Conservation (phyloP, 768 basidiomycete species). For the Pisolithus albus region DNA sequence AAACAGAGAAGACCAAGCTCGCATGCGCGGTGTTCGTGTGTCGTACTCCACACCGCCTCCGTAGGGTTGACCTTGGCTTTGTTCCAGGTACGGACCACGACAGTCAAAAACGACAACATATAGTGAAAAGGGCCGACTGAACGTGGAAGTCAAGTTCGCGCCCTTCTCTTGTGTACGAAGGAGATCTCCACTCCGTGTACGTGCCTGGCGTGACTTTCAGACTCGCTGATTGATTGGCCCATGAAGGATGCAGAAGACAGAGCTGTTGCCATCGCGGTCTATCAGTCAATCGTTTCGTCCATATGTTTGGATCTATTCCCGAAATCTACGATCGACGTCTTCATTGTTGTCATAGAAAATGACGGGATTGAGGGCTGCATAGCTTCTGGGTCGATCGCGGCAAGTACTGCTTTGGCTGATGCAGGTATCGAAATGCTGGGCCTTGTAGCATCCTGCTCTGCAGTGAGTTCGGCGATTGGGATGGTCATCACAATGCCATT, state of each 20-base stretch:
- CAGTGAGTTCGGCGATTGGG: constrained; percentile 39
- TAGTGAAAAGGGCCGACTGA: constrained; percentile 81
- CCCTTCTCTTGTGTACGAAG: constrained; percentile 82
- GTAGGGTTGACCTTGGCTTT: neutral
- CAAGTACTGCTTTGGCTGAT: constrained; percentile 85
- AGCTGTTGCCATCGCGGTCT: constrained; percentile 72
- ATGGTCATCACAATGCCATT: constrained; percentile 4
- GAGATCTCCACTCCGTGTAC: constrained; percentile 80
- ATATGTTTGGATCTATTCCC: constrained; percentile 87
- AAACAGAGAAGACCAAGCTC: constrained; percentile 86
- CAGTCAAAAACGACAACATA: constrained; percentile 77
- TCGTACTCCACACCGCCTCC: constrained; percentile 11
- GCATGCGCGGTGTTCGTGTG: constrained; percentile 85
- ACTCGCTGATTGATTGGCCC: constrained; percentile 2
- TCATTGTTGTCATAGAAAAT: constrained; percentile 84
- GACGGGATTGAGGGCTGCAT: constrained; percentile 87
- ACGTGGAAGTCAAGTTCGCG: constrained; percentile 94
- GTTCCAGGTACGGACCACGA: constrained; percentile 69
- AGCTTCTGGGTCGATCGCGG: constrained; percentile 80
- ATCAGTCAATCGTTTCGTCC: constrained; percentile 78
- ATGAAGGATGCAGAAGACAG: constrained; percentile 90
- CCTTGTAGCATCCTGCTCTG: constrained; percentile 77
- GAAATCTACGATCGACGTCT: constrained; percentile 90
- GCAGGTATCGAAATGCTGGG: constrained; percentile 91
- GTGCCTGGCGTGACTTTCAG: constrained; percentile 18